These are phyloP conservation scores for Leucoagaricus sp. DNA, from an alignment of 1,284 basidiomycete species.

Conservation along the genomic window DNA sequence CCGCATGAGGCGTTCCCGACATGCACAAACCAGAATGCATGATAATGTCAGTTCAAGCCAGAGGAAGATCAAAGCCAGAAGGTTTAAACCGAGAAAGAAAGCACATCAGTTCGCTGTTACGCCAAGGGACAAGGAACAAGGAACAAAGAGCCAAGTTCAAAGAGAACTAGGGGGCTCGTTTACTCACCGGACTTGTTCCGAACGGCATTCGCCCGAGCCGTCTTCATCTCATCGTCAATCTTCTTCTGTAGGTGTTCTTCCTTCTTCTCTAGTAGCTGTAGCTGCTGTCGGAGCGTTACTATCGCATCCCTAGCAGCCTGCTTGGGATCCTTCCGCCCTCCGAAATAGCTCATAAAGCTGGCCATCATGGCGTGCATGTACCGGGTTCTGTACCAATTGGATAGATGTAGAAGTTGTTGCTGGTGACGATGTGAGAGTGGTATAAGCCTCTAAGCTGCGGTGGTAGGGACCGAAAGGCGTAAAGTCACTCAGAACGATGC, in stretches of 20 bases:
- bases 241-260: conserved; percentile 97
- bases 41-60: background rate
- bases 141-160: background rate
- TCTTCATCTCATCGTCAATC: conserved; percentile 93
- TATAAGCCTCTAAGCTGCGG: conserved; percentile 3
- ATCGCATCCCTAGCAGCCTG: conserved; percentile 85
- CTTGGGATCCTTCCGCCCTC: conserved; percentile 76
- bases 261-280: conserved; percentile 99
- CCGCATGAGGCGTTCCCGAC: too few relatives aligned
- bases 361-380: conserved; percentile 65
- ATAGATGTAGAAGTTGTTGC: background rate
- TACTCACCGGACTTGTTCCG: conserved; percentile 89
- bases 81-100: too few relatives aligned
- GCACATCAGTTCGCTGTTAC: background rate
- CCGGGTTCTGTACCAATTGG: background rate
- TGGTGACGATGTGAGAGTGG: background rate
- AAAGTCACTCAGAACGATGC: conserved; percentile 22
- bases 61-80: too few relatives aligned
- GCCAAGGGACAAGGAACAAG: background rate
- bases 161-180: background rate
- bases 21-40: too few relatives aligned
- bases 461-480: background rate
- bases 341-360: conserved; percentile 85
- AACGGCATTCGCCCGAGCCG: conserved; percentile 92
- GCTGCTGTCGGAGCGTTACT: conserved; percentile 82